A percentile compares a stretch with the other conserved stretches of the same genome.
These are phyloP conservation scores for Marasmius tenuissimus DNA, from an alignment of 1,284 basidiomycete species.

Conservation along the genomic window DNA sequence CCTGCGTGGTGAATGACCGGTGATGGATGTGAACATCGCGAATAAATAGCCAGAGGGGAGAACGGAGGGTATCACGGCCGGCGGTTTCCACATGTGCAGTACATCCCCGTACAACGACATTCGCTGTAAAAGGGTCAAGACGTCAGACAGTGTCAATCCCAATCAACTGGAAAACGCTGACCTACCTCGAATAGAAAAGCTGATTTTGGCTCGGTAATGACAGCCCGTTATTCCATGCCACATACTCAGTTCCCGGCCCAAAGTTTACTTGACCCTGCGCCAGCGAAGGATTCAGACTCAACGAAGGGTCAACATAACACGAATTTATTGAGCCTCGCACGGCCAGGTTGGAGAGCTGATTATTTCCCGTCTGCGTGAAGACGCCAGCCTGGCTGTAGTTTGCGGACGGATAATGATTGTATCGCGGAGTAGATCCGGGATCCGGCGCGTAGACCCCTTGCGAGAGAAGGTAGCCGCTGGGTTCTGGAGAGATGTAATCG, in stretches of 20 bases:
- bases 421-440: constrained; percentile 3
- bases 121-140: constrained; percentile 2
- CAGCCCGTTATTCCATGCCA: neutral
- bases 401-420: neutral
- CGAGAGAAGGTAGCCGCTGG: neutral
- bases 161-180: neutral
- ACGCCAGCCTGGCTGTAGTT: neutral
- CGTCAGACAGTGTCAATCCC: neutral
- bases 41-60: neutral
- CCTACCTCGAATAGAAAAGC: constrained; percentile 3
- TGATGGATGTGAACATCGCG: neutral
- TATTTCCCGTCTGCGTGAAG: neutral
- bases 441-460: neutral
- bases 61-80: neutral
- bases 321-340: neutral
- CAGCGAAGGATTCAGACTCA: neutral
- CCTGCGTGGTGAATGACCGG: neutral
- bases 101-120: constrained; percentile 11
- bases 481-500: neutral
- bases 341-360: neutral
- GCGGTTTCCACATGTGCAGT: constrained; percentile 15
- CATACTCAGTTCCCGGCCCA: neutral
- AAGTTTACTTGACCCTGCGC: neutral
- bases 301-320: constrained; percentile 1
- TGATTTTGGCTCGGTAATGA: neutral